These are phyloP conservation scores for Gnaphalium uliginosum DNA, from an alignment of 129 eudicot genomes.

Conservation along the genomic window DNA sequence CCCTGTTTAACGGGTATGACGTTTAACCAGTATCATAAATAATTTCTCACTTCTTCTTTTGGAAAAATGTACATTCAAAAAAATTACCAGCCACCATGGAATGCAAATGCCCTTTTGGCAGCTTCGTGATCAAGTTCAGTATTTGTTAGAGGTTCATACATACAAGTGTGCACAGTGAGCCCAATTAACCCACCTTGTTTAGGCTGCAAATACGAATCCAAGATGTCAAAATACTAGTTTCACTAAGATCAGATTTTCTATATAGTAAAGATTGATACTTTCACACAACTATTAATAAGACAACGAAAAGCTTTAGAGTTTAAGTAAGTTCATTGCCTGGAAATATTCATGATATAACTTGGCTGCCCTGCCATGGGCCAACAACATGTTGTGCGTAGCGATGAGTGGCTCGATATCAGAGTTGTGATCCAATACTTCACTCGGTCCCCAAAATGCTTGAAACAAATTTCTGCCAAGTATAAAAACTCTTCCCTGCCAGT, in stretches of 20 bases:
- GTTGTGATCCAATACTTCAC: slow-evolving; percentile 71
- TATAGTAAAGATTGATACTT: no score
- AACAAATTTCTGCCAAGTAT: slow-evolving; percentile 65
- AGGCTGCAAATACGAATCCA: slow-evolving; percentile 31
- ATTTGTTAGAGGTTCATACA: slow-evolving; percentile 53
- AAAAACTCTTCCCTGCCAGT: slow-evolving; percentile 64
- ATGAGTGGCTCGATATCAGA: slow-evolving; percentile 79
- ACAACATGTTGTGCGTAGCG: slow-evolving; percentile 60
- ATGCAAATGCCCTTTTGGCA: slow-evolving; percentile 54
- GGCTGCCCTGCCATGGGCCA: slow-evolving; percentile 79
- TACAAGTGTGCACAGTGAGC: slow-evolving; percentile 32
- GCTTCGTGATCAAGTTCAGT: slow-evolving; percentile 46
- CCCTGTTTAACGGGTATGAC: slow-evolving; percentile 41
- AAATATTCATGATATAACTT: slow-evolving; percentile 55
- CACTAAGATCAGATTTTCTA: no score
- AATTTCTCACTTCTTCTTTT: not conserved
- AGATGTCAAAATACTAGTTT: not conserved
- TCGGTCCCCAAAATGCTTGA: slow-evolving; percentile 64
- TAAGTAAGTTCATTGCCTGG: slow-evolving; percentile 45
- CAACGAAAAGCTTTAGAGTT: no score
- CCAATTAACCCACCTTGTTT: slow-evolving; percentile 58
- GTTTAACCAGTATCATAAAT: not conserved
- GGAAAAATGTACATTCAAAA: not conserved
- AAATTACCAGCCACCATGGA: slow-evolving; percentile 51
- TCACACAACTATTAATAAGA: no score